Evolutionary conservation across 176 grass and related monocot genomes (phyloP).

Genomic region (Cenchrus fungigraminus): DNA sequence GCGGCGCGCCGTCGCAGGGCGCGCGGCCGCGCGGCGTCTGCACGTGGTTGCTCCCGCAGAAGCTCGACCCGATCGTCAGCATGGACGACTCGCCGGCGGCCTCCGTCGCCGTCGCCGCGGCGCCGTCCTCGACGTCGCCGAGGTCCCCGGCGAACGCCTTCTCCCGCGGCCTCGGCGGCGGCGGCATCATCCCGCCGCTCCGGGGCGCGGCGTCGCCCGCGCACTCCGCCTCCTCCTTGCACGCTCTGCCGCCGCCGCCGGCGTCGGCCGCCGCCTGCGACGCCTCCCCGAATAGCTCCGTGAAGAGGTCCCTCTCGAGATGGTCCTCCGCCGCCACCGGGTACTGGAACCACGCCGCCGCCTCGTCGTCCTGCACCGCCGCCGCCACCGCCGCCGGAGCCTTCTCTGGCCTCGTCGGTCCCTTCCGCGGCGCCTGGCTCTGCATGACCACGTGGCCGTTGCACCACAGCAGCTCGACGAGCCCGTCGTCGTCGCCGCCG

Average conservation of each 20-base stretch:
- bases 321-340: conserved; percentile 37
- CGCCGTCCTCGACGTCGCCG: neutral
- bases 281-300: conserved; percentile 51
- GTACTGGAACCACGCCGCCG: conserved; percentile 61
- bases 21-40: neutral
- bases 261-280: neutral
- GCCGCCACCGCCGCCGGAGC: conserved; percentile 2
- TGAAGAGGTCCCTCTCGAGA: conserved; percentile 63
- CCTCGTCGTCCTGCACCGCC: conserved; percentile 39
- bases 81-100: conserved; percentile 45
- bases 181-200: conserved; percentile 46
- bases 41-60: conserved; percentile 62
- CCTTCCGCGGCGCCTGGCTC: conserved; percentile 54
- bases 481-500: conserved; percentile 43
- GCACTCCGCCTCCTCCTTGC: conserved; percentile 28
- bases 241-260: neutral
- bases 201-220: neutral
- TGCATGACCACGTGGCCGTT: conserved; percentile 71
- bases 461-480: conserved; percentile 72
- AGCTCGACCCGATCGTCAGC: conserved; percentile 55
- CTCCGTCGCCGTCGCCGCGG: neutral
- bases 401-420: conserved; percentile 28
- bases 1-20: neutral
- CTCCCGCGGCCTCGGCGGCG: conserved; percentile 34
- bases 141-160: neutral